These are phyloP conservation scores for Heimioporus sp. DNA, from an alignment of 768 basidiomycete genomes.

Conservation along the genomic window DNA sequence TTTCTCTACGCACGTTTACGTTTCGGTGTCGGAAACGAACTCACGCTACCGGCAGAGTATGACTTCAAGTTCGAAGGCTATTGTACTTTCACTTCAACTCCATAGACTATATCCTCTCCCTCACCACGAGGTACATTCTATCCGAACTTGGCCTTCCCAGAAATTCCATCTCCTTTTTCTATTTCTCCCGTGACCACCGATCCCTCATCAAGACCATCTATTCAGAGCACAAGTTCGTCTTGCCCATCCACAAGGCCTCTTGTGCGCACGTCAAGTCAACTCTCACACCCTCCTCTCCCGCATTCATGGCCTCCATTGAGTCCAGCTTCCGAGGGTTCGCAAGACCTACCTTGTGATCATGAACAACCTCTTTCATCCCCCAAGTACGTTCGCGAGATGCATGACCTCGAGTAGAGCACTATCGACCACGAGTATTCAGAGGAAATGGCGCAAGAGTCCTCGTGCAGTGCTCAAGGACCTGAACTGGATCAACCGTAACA, in stretches of 20 bases:
- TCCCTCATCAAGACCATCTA: too few relatives aligned
- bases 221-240: constrained; percentile 86
- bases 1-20: too few relatives aligned
- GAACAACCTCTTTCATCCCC: constrained; percentile 99
- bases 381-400: constrained; percentile 96
- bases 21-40: too few relatives aligned
- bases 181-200: too few relatives aligned
- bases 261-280: constrained; percentile 80
- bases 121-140: too few relatives aligned
- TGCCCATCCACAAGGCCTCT: constrained; percentile 80
- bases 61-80: too few relatives aligned
- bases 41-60: too few relatives aligned
- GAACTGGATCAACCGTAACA: constrained; percentile 88
- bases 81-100: too few relatives aligned
- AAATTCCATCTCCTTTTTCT: too few relatives aligned
- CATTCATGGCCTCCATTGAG: constrained; percentile 96
- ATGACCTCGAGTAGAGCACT: constrained; percentile 94
- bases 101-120: too few relatives aligned
- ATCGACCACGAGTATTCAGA: constrained; percentile 87
- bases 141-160: too few relatives aligned
- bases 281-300: constrained; percentile 92
- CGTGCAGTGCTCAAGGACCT: constrained; percentile 92
- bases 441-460: constrained; percentile 78
- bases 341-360: constrained; percentile 99
- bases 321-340: constrained; percentile 87